Conservation (phyloP, 1,284 basidiomycete genomes). For the Gymnopus androsaceus region DNA sequence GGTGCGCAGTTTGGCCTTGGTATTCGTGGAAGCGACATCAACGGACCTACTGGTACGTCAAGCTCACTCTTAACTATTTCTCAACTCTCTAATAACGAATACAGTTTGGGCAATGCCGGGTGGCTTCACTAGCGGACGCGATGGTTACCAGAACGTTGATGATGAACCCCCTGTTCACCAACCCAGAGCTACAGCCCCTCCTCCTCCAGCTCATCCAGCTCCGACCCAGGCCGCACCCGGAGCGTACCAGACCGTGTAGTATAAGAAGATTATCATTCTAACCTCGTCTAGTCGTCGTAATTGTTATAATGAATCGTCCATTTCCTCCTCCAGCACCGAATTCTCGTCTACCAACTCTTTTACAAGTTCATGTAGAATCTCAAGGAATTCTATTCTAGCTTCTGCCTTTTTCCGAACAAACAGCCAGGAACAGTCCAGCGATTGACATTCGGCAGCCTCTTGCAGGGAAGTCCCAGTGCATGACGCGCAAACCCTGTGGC, state of each 20-base stretch:
- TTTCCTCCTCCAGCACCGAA: background rate
- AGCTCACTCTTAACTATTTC: background rate
- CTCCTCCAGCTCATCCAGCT: constrained; percentile 26
- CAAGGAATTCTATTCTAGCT: constrained; percentile 50
- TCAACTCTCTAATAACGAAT: constrained; percentile 7
- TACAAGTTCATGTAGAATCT: constrained; percentile 32
- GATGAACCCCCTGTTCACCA: constrained; percentile 51
- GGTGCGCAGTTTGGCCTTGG: constrained; percentile 65
- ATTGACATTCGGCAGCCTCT: constrained; percentile 76
- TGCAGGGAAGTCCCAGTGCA: constrained; percentile 60
- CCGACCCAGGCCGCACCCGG: constrained; percentile 38
- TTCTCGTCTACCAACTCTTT: constrained; percentile 19
- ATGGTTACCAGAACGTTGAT: constrained; percentile 76
- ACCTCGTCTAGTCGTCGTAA: background rate
- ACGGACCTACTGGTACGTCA: constrained; percentile 62
- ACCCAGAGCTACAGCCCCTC: constrained; percentile 30
- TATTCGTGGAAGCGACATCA: constrained; percentile 51
- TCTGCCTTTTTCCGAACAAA: constrained; percentile 73
- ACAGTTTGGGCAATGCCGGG: constrained; percentile 87
- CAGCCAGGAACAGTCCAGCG: constrained; percentile 82
- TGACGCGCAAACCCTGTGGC: constrained; percentile 70
- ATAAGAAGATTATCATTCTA: background rate
- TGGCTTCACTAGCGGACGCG: constrained; percentile 65
- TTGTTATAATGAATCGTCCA: background rate
- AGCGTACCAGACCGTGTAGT: constrained; percentile 56